Conservation (phyloP, 768 basidiomycete genomes). For the Termitomyces sp. region DNA sequence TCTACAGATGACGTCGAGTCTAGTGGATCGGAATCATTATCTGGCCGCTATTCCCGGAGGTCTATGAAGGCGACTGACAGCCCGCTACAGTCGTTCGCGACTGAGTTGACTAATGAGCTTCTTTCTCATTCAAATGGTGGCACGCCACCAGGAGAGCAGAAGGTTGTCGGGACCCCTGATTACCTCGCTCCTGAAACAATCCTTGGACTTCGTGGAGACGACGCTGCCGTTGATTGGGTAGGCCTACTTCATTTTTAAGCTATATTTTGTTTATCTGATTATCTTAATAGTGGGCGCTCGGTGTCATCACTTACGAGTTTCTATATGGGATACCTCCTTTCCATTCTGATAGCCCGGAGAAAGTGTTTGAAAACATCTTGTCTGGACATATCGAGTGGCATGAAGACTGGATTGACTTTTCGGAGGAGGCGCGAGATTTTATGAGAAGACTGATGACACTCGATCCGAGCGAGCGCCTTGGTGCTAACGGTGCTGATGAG, state of each 20-base stretch:
- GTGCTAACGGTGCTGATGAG: slow-evolving; percentile 83
- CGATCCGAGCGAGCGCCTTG: slow-evolving; percentile 76
- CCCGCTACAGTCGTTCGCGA: slow-evolving; percentile 82
- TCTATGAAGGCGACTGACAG: slow-evolving; percentile 54
- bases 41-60: slow-evolving; percentile 48
- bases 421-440: slow-evolving; percentile 83
- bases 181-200: slow-evolving; percentile 96
- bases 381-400: slow-evolving; percentile 95
- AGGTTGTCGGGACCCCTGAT: slow-evolving; percentile 97
- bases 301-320: slow-evolving; percentile 98
- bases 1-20: slow-evolving; percentile 84
- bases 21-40: slow-evolving; percentile 72
- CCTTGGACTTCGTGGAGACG: slow-evolving; percentile 90
- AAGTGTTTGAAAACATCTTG: slow-evolving; percentile 97
- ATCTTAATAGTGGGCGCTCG: slow-evolving; percentile 83
- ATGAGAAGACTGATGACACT: slow-evolving; percentile 81
- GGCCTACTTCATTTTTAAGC: slow-evolving; percentile 19
- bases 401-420: slow-evolving; percentile 86
- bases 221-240: slow-evolving; percentile 96
- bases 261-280: slow-evolving; percentile 3
- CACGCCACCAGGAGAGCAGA: slow-evolving; percentile 81
- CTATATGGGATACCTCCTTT: slow-evolving; percentile 96
- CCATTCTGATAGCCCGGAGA: slow-evolving; percentile 94
- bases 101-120: slow-evolving; percentile 77
- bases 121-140: slow-evolving; percentile 67